Evolutionary conservation across 1,284 basidiomycete genomes (phyloP).

Genomic region (Inonotus obliquus): DNA sequence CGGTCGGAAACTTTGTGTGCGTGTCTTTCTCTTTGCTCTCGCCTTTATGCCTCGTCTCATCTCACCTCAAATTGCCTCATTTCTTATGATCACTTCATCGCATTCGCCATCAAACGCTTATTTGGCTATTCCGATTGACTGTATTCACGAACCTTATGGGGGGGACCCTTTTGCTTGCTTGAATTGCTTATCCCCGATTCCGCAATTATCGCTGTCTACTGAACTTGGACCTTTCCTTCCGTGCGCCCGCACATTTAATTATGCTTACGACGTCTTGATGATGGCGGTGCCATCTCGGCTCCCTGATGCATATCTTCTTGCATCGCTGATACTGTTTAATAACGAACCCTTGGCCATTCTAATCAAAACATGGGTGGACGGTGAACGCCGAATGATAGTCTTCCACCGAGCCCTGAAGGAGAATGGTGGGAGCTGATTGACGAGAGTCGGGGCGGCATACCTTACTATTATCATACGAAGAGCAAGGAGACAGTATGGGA

Average conservation of each 20-base stretch:
- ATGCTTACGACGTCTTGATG: background rate
- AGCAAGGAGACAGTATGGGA: conserved; percentile 88
- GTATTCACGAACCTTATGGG: background rate
- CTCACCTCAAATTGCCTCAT: background rate
- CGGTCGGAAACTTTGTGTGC: conserved; percentile 85
- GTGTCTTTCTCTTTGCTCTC: conserved; percentile 26
- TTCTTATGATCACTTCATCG: background rate
- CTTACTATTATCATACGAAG: conserved; percentile 92
- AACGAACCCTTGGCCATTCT: background rate
- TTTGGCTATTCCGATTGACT: background rate
- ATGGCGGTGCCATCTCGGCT: background rate
- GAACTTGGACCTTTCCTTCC: background rate
- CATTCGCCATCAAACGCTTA: background rate
- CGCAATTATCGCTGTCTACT: background rate
- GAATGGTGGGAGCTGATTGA: conserved; percentile 96
- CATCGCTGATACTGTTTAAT: no score
- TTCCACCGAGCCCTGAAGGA: conserved; percentile 80
- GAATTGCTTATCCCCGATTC: background rate
- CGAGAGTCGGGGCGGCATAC: conserved; percentile 68
- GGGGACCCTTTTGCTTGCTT: background rate
- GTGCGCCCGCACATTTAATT: background rate
- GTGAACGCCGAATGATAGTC: conserved; percentile 33
- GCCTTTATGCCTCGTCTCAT: background rate
- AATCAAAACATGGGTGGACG: background rate
- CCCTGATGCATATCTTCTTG: background rate